Base-by-base conservation (phyloP, 2,329 filamentous ascomycete genomes). In the Fusarium luffae region DNA sequence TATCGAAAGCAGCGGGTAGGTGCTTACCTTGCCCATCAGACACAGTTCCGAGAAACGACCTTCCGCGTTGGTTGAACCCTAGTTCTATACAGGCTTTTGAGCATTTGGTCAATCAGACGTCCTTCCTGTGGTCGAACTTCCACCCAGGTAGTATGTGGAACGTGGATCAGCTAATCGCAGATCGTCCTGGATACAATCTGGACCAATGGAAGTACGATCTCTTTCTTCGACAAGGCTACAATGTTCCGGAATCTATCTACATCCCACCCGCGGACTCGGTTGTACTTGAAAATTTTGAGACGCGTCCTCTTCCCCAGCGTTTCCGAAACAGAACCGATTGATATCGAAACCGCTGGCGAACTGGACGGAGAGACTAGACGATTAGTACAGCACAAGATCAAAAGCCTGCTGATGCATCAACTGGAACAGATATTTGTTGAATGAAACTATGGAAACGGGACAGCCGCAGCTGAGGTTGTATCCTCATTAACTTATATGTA, bases 81-180 rank as follows among this genome's bases (percentile, higher is more conserved):
- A n/a, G 7, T 9, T 7, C n/a, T 41, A 2, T 25, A 2, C 9
- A 25, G 0, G 57, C 16, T 10, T 30, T 41, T 6, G 13, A 21
- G 0, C 60, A 66, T 19, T 42, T 52, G 2, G 0, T 44, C 6
- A 48, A 40, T 9, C 32, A 59, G 12, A 61, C 23, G 1, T 59
- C 44, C 2, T 23, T 25, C 13, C 9, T 59, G 3, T n/a, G 37
- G 14, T 19, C 28, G 5, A 61, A 50, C 23, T 61, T 44, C 13
- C 19, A 61, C 4, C 7, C 44, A 19, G 44, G 59, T 3, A 32
- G 30, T 4, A n/a, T 59, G 13, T 43, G n/a, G n/a, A 6, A 61
- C 11, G 7, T 9, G 6, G 27, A 54, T 2, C 25, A n/a, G 21
- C 4, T 58, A 12, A n/a, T 46, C 8, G 18, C 23, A 13, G 43